Percentiles rank a stretch among this genome's conserved stretches.
These are phyloP conservation scores for Candolleomyces efflorescens DNA, from an alignment of 768 basidiomycete species.

Conservation along the genomic window DNA sequence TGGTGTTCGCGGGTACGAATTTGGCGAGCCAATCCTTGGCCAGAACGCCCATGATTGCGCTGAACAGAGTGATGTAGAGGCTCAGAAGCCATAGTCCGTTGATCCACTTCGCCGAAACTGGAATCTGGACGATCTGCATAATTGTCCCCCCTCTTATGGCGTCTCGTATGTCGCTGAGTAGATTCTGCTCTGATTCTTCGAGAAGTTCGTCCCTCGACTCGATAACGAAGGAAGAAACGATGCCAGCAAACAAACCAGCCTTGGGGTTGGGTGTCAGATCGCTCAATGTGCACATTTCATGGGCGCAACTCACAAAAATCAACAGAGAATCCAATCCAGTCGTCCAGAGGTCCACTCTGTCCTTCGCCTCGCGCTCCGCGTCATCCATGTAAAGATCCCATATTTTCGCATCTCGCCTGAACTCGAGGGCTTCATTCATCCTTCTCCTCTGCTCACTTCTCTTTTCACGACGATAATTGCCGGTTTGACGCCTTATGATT, in stretches of 20 bases:
- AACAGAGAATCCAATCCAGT: slow-evolving; percentile 8
- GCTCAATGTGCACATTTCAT: not conserved
- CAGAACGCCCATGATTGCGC: slow-evolving; percentile 25
- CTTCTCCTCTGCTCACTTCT: too few relatives aligned
- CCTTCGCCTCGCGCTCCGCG: slow-evolving; percentile 5
- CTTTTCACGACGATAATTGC: too few relatives aligned
- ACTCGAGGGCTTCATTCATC: too few relatives aligned
- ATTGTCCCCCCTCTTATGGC: not conserved
- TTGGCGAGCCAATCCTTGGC: slow-evolving; percentile 19
- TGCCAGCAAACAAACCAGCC: slow-evolving; percentile 21
- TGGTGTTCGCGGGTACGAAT: slow-evolving; percentile 13
- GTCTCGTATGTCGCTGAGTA: slow-evolving; percentile 10
- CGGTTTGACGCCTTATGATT: too few relatives aligned
- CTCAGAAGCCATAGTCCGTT: slow-evolving; percentile 24
- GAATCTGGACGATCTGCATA: slow-evolving; percentile 5
- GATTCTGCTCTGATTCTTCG: slow-evolving; percentile 14
- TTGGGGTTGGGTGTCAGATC: slow-evolving; percentile 3
- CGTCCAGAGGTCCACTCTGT: slow-evolving; percentile 4
- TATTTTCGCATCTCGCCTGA: slow-evolving; percentile 3
- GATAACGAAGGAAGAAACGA: slow-evolving; percentile 18
- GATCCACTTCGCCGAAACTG: slow-evolving; percentile 13
- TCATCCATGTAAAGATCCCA: slow-evolving; percentile 7
- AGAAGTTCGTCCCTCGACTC: slow-evolving; percentile 15
- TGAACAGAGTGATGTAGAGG: slow-evolving; percentile 19
- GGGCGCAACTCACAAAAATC: slow-evolving; percentile 2